Conservation (phyloP, 352 stramenopile genomes). For the Pythium folliculosum region DNA sequence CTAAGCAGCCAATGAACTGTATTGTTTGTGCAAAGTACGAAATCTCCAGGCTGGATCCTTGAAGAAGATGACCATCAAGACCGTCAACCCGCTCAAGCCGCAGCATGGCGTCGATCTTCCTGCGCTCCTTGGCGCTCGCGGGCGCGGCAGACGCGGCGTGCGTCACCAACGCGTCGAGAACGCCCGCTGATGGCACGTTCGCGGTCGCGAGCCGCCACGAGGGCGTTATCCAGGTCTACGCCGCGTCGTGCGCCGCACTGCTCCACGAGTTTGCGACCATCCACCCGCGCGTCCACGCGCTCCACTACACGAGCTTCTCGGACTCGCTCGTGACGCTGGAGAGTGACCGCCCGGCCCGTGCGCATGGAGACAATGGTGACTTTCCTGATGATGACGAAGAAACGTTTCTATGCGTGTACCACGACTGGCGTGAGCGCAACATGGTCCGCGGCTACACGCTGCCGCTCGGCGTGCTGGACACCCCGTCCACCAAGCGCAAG, state of each 20-base stretch:
- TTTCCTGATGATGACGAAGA: slow-evolving; percentile 53
- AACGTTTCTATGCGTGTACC: slow-evolving; percentile 86
- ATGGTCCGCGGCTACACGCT: slow-evolving; percentile 84
- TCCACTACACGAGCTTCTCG: slow-evolving; percentile 88
- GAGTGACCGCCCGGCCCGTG: slow-evolving; percentile 37
- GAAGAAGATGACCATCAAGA: neutral
- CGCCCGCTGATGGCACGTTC: slow-evolving; percentile 71
- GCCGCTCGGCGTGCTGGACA: slow-evolving; percentile 73
- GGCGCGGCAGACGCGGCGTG: slow-evolving; percentile 41
- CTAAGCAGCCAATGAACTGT: neutral
- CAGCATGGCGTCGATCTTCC: slow-evolving; percentile 66
- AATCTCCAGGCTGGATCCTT: neutral
- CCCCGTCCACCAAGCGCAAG: slow-evolving; percentile 49
- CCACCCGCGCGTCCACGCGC: slow-evolving; percentile 61
- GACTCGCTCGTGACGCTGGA: slow-evolving; percentile 86
- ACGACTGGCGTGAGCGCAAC: slow-evolving; percentile 82
- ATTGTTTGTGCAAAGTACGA: slow-evolving; percentile 15
- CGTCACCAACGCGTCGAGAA: slow-evolving; percentile 60
- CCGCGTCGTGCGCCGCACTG: slow-evolving; percentile 68
- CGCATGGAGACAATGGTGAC: neutral
- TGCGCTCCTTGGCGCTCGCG: slow-evolving; percentile 58
- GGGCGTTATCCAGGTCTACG: slow-evolving; percentile 81
- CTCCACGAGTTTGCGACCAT: slow-evolving; percentile 84
- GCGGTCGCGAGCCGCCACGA: slow-evolving; percentile 61
- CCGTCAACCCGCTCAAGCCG: too few species aligned